A percentile compares a stretch with the other conserved stretches of the same genome.
phyloP scores from a whole-genome alignment of 1,284 basidiomycete species.

The Ustilago bromivora region DNA sequence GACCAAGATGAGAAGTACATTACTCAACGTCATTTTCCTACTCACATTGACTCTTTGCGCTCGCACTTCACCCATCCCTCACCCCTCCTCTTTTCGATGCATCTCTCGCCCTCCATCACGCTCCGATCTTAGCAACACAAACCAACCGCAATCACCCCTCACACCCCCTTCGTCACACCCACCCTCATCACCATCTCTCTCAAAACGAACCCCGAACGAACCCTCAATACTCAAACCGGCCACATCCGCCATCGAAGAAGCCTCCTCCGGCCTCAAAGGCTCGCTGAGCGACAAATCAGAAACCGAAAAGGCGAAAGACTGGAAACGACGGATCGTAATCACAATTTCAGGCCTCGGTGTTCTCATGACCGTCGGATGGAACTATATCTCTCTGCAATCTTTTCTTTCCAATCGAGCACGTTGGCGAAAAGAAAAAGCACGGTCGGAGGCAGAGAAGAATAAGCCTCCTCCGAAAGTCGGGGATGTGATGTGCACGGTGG shows the following conservation, averaged over 20 bases:
- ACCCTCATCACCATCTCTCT: neutral
- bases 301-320: conserved; percentile 11
- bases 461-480: conserved; percentile 29
- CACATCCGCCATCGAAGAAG: neutral
- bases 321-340: conserved; percentile 36
- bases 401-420: conserved; percentile 21
- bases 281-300: neutral
- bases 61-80: conserved; percentile 13
- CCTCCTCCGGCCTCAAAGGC: neutral
- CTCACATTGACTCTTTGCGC: conserved; percentile 23
- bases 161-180: neutral
- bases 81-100: neutral
- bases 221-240: neutral
- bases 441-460: conserved; percentile 16
- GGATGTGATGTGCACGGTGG: conserved; percentile 29
- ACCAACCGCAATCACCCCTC: neutral
- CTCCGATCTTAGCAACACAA: neutral
- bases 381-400: conserved; percentile 27
- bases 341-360: conserved; percentile 14
- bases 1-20: conserved; percentile 21
- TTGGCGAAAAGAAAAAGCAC: conserved; percentile 2
- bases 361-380: conserved; percentile 29
- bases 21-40: conserved; percentile 8
- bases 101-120: neutral
- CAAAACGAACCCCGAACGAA: conserved; percentile 1